Percentiles rank a stretch among this genome's conserved stretches.
Conservation (phyloP, 768 basidiomycete genomes). For the Clitopilus passeckerianus region DNA sequence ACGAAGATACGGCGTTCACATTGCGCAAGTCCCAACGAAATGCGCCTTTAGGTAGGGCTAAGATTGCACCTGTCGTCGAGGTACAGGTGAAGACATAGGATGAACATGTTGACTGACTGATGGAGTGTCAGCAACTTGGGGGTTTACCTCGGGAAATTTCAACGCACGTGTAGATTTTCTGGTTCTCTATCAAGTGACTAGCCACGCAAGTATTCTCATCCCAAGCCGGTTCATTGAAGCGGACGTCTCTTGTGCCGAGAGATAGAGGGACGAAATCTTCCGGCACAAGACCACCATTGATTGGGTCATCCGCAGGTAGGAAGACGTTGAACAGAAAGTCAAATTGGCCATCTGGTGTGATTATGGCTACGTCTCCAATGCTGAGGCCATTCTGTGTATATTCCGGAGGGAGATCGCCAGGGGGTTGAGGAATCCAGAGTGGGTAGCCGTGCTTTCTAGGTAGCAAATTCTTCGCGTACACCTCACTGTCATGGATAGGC, state of each 20-base stretch:
- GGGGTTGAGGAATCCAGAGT: slow-evolving; percentile 22
- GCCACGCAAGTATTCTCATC: background rate
- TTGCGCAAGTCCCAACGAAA: slow-evolving; percentile 5
- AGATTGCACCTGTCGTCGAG: slow-evolving; percentile 8
- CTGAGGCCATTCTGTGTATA: slow-evolving; percentile 15
- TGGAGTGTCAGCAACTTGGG: background rate
- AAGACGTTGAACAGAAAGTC: slow-evolving; percentile 28
- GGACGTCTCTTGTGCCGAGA: background rate
- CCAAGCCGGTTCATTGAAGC: background rate
- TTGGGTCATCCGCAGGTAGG: slow-evolving; percentile 13
- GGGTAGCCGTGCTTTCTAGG: slow-evolving; percentile 20
- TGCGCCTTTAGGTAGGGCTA: slow-evolving; percentile 13
- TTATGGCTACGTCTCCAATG: slow-evolving; percentile 29
- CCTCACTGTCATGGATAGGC: background rate
- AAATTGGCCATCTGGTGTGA: slow-evolving; percentile 22
- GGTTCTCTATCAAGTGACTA: background rate
- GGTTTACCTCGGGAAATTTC: background rate
- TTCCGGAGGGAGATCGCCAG: slow-evolving; percentile 9
- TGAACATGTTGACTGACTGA: background rate
- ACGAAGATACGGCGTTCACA: slow-evolving; percentile 1
- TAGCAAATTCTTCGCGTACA: background rate
- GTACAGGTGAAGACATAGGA: background rate
- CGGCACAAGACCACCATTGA: slow-evolving; percentile 21
- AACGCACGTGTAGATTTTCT: background rate
- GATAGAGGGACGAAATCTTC: slow-evolving; percentile 13